Base-by-base conservation (phyloP, 352 stramenopile species). In the Peronospora farinosa region DNA sequence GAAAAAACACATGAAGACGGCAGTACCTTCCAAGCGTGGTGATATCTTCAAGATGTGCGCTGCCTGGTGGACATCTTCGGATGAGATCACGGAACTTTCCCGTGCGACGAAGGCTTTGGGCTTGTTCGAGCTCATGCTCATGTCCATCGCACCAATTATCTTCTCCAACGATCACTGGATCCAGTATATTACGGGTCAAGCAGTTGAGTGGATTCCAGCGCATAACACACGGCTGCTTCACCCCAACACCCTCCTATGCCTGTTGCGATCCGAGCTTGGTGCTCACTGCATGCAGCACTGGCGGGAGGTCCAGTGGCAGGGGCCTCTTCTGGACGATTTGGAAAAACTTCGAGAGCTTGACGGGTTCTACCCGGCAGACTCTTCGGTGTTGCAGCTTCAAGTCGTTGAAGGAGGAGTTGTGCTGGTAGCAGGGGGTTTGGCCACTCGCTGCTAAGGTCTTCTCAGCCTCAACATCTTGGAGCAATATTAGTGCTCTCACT, bases 101-200 rank as follows among this genome's bases (percentile, higher is more conserved):
- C 21, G 40, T 2, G 13, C 40, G 6, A 27, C 40, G 13, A 46
- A 46, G 13, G 40, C 13, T 3, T 33, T 46, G 7, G 25, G 40
- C 25, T 9, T 46, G 23, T 37, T 46, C 12, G 40, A 46, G 40
- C 21, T 46, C 13, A 23, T 23, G 3, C 40, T 46, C 21, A 36
- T 46, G n/a, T 33, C 40, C 2, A 25, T 25, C 9, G 13, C 23
- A 3, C 25, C 23, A 0, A 23, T 6, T 0, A 21, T 46, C 0
- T 46, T 46, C 11, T 7, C 11, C 3, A 36, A 46, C 32, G 23
- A 36, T 23, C 40, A 46, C 13, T 33, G 40, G 23, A 46, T 46
- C 25, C 25, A 36, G 13, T 46, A 46, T 13, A 2, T 46, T 25
- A 46, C 40, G n/a, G 25, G 4, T n/a, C 23, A 36, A 3, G 25